Evolutionary conservation across 495 filamentous ascomycete genomes (phyloP), one percentile per base, ranked within the genome.

Genomic region (Podospora didyma): DNA sequence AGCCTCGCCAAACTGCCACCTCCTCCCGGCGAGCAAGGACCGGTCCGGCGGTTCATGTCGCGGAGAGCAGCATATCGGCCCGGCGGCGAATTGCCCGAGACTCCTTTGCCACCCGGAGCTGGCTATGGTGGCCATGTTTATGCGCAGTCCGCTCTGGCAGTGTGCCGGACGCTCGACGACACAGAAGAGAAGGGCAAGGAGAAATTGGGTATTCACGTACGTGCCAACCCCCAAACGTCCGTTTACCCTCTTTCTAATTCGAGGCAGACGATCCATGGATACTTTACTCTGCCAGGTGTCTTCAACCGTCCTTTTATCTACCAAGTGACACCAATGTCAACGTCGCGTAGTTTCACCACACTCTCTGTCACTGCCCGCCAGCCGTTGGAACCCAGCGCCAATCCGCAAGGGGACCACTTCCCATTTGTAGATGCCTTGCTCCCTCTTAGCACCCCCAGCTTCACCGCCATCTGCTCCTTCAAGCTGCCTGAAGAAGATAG

Each of bases 51-150:
- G n/a, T 79, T 63, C 60, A 75, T 79, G 64, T 63, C 68, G 28
- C 63, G 59, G 7, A 57, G 72, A 11, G 62, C 59, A 0, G 69
- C 70, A 2, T 76, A 74, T 61, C 22, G 62, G 19, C 45, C 57
- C 14, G 68, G 60, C 19, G 16, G 22, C 4, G 53, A 58, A 12
- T 12, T 42, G 7, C 2, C 45, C 14, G n/a, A 20, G 12, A 34
- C 54, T 42, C 58, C 58, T 10, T 34, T 20, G 14, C 22, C 46
- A 2, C 63, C 65, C 49, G 49, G 54, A 4, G 69, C 66, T 1
- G 78, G 79, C 11, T 88, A 76, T 61, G 87, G 87, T 7, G 86
- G 85, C 0, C 84, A 88, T 70, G 86, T 88, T 6, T 89, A 84
- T 58, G 80, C 81, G 2, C 87, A 90, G 61, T 75, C 83, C 0